Evolutionary conservation across 495 filamentous ascomycete species (phyloP), one percentile per base, ranked within the genome.

Genomic region (Xylaria telfairii): DNA sequence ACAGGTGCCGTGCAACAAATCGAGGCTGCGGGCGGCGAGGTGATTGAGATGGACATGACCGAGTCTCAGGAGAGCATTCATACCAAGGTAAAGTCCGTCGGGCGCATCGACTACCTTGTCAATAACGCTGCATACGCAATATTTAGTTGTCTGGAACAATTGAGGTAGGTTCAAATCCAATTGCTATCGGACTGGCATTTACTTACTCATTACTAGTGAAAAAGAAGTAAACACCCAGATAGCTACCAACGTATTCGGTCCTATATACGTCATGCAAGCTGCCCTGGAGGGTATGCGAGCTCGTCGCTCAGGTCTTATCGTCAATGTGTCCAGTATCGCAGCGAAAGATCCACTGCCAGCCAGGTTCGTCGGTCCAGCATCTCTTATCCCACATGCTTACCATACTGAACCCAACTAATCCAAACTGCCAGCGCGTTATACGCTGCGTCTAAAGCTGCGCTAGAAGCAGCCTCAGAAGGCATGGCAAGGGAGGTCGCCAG

Each of bases 241-340:
- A 74, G 81, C 87, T 54, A 83, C 82, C 5, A 81, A 84, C 72
- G 86, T 83, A 72, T 87, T 88, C 65, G 86, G 85, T 1, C 83
- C 86, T 0, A 62, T 83, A 30, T 76, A 81, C 19, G 72, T 85
- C 30, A 84, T 84, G 19, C 81, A 81, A 42, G 82, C 82, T 1
- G 78, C 84, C 15, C 42, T 88, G 0, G 83, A 84, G 4, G 67
- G 74, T 10, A 87, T 89, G 87, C 77, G 87, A 0, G 54, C 77
- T 53, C 78, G 85, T 7, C 72, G 76, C 26, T 72, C 70, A 32
- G 87, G 87, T 12, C 67, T 81, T 13, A 81, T 88, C 42, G 80
- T 87, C 2, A 87, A 87, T 68, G 74, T 87, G 9, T 82, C 77
- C 61, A 84, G 80, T 47, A 82, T 82, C 2, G 84, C 86, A 7